Evolutionary conservation across 139 green algal species (phyloP), one percentile per base, ranked within the genome.

Genomic region (Chlamydomonas sphaeroides): DNA sequence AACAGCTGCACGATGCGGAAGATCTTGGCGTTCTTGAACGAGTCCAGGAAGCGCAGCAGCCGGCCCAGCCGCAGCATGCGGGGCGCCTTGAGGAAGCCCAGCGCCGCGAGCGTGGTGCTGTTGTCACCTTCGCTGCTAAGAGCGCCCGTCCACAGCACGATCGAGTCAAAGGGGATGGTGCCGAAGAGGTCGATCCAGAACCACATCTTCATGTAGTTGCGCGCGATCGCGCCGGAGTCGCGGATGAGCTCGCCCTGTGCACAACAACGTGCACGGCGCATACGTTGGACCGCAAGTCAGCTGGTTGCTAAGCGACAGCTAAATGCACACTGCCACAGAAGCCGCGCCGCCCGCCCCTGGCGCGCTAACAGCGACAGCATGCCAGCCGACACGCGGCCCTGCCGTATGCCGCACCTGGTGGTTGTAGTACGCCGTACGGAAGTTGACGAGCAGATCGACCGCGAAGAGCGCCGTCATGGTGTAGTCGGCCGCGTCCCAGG

Each of bases 21-120:
- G 15, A 79, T 67, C 57, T 85, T 85, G 21, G 79, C 79, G 68
- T 79, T 85, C 57, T 79, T 69, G 68, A 79, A 79, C 14, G n/a
- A 5, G 41, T 85, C 79, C 45, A 85, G 48, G 67, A 85, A 85
- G 32, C 68, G 79, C 53, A 85, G 42, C 67, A 85, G 30, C 7
- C 79, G 56, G 48, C 77, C 68, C 30, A 80, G 65, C 6, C 78
- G 63, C 72, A 87, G 59, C 80, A 82, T 42, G 68, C 69, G 68
- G 5, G 75, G 67, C 21, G 75, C 71, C 57, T 88, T 89, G 0
- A 89, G 85, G 53, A 89, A 86, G 45, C 79, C 85, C 23, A 89
- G 78, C 49, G 81, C 65, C 14, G 79, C 68, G 15, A 89, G 79
- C 25, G 78, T 65, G 21, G 59, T 33, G n/a, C 18, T 62, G 74